These are phyloP conservation scores for Cupressus sempervirens DNA, from an alignment of 75 land plant genomes.

Conservation along the genomic window DNA sequence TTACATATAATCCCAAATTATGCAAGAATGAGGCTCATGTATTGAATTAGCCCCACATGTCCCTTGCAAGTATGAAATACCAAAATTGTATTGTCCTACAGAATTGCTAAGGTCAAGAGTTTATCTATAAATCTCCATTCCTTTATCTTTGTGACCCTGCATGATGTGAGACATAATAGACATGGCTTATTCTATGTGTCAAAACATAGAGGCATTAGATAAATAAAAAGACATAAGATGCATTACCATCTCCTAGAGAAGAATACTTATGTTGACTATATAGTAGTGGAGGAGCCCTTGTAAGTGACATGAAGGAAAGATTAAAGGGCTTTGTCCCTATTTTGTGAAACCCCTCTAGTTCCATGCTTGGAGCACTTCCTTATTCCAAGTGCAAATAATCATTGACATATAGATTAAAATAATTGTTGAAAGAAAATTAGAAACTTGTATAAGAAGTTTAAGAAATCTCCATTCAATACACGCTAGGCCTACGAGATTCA, in stretches of 20 bases:
- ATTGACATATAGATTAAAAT: no score
- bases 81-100: constrained; percentile 82
- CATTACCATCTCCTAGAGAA: constrained; percentile 68
- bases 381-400: no score
- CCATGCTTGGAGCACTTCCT: constrained; percentile 89
- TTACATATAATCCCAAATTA: not conserved
- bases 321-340: constrained; percentile 58
- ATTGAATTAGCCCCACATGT: constrained; percentile 4
- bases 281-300: constrained; percentile 78
- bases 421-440: no score
- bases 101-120: constrained; percentile 79
- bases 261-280: constrained; percentile 87
- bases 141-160: constrained; percentile 57
- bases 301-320: constrained; percentile 67
- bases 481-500: no score
- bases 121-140: constrained; percentile 40
- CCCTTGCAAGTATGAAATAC: constrained; percentile 68
- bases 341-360: constrained; percentile 39
- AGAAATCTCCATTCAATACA: no score
- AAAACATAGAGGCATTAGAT: not conserved
- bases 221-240: not conserved
- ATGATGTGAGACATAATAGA: not conserved
- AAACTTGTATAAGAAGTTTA: no score
- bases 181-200: no score
- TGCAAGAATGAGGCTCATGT: not conserved